Evolutionary conservation across 129 eudicot genomes (phyloP).

Genomic region (Centrapalus pauciflorus): DNA sequence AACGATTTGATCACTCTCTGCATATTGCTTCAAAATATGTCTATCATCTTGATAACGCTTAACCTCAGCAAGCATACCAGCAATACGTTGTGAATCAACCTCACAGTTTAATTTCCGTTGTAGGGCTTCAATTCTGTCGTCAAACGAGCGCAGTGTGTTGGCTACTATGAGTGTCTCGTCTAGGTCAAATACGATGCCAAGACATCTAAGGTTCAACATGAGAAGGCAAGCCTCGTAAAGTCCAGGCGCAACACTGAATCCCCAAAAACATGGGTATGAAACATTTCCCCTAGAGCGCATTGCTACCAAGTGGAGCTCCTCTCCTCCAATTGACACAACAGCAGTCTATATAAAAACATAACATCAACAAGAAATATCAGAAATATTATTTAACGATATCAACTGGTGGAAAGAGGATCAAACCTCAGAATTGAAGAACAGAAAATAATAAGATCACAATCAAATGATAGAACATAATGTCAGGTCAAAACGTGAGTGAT

Average conservation of each 20-base stretch:
- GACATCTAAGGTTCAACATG: slow-evolving; percentile 89
- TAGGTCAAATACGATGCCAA: slow-evolving; percentile 94
- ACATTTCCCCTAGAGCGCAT: slow-evolving; percentile 67
- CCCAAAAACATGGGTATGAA: slow-evolving; percentile 83
- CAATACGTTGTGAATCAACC: slow-evolving; percentile 71
- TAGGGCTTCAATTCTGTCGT: slow-evolving; percentile 83
- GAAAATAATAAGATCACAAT: too few species aligned
- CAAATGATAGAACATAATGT: too few species aligned
- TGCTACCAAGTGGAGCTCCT: slow-evolving; percentile 92
- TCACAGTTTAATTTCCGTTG: slow-evolving; percentile 70
- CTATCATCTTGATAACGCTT: slow-evolving; percentile 91
- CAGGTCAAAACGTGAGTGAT: slow-evolving; percentile 12
- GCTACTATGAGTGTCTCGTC: slow-evolving; percentile 97
- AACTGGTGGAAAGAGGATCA: too few species aligned
- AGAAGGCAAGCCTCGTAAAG: slow-evolving; percentile 80
- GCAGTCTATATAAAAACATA: slow-evolving; percentile 47
- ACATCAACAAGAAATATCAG: too few species aligned
- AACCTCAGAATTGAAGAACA: too few species aligned
- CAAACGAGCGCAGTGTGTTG: slow-evolving; percentile 90
- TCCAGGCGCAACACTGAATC: slow-evolving; percentile 54
- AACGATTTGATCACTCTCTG: slow-evolving; percentile 82
- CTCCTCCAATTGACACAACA: slow-evolving; percentile 56
- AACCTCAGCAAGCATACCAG: slow-evolving; percentile 78
- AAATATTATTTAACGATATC: too few species aligned
- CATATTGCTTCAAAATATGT: slow-evolving; percentile 77